Conservation (phyloP, 2,329 filamentous ascomycete genomes). For the Beauveria brongniartii region DNA sequence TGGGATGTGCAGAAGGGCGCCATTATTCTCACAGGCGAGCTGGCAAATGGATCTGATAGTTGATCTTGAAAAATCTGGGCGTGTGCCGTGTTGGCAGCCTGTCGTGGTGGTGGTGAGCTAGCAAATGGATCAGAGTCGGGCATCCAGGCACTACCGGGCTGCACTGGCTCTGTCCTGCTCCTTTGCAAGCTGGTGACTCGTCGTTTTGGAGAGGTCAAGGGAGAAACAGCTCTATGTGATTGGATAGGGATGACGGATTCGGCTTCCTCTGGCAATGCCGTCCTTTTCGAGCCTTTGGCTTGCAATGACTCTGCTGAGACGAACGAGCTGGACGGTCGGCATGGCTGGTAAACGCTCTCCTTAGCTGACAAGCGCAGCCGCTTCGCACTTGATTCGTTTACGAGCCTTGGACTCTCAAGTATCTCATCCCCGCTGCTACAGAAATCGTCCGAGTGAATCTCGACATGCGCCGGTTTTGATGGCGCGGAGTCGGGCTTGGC, state of each 20-base stretch:
- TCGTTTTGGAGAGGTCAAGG: neutral
- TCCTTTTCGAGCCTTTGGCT: neutral
- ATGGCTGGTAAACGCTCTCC: neutral
- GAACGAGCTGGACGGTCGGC: neutral
- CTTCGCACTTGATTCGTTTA: neutral
- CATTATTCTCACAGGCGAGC: conserved; percentile 7
- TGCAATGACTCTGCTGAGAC: neutral
- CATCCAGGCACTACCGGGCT: neutral
- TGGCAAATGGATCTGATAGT: conserved; percentile 7
- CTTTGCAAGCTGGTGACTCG: neutral
- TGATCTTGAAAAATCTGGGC: neutral
- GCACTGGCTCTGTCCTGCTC: neutral
- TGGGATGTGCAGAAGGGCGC: neutral
- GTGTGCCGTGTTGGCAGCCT: neutral
- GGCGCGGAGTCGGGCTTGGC: neutral
- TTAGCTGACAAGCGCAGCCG: neutral
- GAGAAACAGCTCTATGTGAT: neutral
- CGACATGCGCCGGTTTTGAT: neutral
- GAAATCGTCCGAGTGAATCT: conserved; percentile 8
- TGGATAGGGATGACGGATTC: conserved; percentile 28
- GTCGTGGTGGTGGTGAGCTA: conserved; percentile 23
- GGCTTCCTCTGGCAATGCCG: conserved; percentile 20
- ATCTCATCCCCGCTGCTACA: conserved; percentile 2
- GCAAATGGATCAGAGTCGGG: conserved; percentile 25
- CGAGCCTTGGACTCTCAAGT: neutral